A percentile compares a stretch with the other conserved stretches of the same genome.
Evolutionary conservation across 2,329 filamentous ascomycete species (phyloP).

Genomic region (Gaeumannomyces sp.): DNA sequence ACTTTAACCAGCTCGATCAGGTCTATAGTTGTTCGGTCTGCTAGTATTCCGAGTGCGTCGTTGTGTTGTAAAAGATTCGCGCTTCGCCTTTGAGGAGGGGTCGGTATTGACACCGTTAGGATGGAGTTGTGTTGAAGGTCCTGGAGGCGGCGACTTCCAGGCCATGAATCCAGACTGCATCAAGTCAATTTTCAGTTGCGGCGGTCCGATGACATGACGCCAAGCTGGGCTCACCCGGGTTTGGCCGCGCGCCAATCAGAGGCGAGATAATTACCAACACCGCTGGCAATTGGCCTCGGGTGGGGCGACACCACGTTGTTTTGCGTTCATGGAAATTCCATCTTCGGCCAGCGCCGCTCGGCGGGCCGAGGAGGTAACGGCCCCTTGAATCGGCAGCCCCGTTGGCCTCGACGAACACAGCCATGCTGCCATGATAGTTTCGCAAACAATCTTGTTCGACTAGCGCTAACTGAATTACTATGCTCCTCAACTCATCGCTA

Average conservation of each 20-base stretch:
- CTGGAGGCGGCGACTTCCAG: background rate
- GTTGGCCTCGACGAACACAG: too few species aligned
- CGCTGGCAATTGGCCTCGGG: too few species aligned
- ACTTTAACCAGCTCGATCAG: too few species aligned
- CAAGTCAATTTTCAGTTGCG: slow-evolving; percentile 1
- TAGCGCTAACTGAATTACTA: too few species aligned
- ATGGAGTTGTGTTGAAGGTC: background rate
- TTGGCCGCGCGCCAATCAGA: slow-evolving; percentile 22
- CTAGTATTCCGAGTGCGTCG: background rate
- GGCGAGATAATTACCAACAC: slow-evolving; percentile 22
- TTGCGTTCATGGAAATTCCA: background rate
- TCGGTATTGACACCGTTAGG: background rate
- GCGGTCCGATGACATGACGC: background rate
- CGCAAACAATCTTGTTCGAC: too few species aligned
- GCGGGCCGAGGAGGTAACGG: too few species aligned
- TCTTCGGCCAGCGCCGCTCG: too few species aligned
- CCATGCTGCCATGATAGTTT: too few species aligned
- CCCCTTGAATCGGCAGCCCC: too few species aligned
- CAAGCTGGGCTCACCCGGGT: slow-evolving; percentile 2
- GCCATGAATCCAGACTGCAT: background rate
- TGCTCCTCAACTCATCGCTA: background rate
- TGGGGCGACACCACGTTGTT: background rate
- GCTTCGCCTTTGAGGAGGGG: too few species aligned
- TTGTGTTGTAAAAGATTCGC: background rate
- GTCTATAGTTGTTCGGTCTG: background rate